Evolutionary conservation across 345 rosid species (phyloP), one percentile per base, ranked within the genome.

Genomic region (Psidium guajava): DNA sequence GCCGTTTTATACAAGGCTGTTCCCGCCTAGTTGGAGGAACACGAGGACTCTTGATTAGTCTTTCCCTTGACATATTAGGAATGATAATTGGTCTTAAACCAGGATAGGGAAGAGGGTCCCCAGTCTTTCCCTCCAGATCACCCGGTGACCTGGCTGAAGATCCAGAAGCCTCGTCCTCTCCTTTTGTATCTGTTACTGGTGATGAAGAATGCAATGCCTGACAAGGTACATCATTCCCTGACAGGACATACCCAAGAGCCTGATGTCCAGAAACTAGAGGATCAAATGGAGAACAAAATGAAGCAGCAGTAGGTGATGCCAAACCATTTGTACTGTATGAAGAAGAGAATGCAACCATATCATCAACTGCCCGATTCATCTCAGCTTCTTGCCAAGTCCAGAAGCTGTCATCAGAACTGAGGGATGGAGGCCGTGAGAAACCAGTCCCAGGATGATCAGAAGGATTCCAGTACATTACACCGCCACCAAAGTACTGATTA

Each of bases 311-410:
- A 84, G 99, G 99, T 86, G 98, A 97, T 86, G 98, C 90, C 92
- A 97, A 91, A 87, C 99, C 98, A 88, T 91, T 97, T 85, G 98
- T 92, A 87, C 94, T 94, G 86, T 97, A 97, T 73, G 99, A 92
- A 86, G 99, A 97, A 36, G 98, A 93, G 92, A 94, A 94, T 18
- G 99, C 97, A 91, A 95, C 98, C 99, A 97, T 91, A 87, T 97
- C 99, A 91, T 97, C 99, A 89, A 97, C 98, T 59, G 97, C 90
- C 87, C 98, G 93, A 89, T 91, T 97, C 93, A 97, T 94, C 89
- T 95, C 99, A 61, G 99, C 98, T 91, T 97, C 99, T 90, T 88
- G 97, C 96, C 95, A 93, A 88, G 99, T 95, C 98, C 98, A 97
- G 58, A 93, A 93, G 90, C 99, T 93, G 92, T 97, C 99, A 91